Conservation (phyloP, 345 rosid species). For the Litchi chinensis region DNA sequence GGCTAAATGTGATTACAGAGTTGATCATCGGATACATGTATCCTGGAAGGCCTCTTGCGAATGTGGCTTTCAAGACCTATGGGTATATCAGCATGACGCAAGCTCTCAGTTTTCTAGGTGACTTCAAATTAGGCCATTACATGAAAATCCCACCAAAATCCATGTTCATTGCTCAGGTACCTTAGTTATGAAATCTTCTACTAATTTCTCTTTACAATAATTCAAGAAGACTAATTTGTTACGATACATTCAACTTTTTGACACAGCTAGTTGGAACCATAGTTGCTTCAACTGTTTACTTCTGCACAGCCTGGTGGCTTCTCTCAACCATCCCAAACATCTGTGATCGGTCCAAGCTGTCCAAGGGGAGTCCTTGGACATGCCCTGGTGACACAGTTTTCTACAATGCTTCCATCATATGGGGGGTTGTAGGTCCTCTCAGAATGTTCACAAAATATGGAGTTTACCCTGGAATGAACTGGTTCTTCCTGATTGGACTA, state of each 20-base stretch:
- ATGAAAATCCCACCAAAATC: slow-evolving; percentile 60
- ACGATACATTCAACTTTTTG: not conserved
- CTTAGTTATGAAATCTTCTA: not conserved
- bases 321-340: slow-evolving; percentile 40
- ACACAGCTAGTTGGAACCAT: slow-evolving; percentile 42
- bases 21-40: slow-evolving; percentile 58
- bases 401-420: slow-evolving; percentile 58
- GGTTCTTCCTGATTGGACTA: slow-evolving; percentile 50
- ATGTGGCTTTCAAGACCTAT: slow-evolving; percentile 47
- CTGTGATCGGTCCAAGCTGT: slow-evolving; percentile 32
- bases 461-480: slow-evolving; percentile 46
- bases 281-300: slow-evolving; percentile 45
- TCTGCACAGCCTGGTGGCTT: slow-evolving; percentile 51
- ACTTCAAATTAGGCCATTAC: slow-evolving; percentile 58
- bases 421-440: slow-evolving; percentile 55
- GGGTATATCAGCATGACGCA: slow-evolving; percentile 48
- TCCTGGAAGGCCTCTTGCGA: slow-evolving; percentile 56
- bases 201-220: not conserved
- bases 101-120: slow-evolving; percentile 35
- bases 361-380: slow-evolving; percentile 53
- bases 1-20: slow-evolving; percentile 53
- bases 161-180: slow-evolving; percentile 57
- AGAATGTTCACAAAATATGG: slow-evolving; percentile 50
- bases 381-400: slow-evolving; percentile 47
- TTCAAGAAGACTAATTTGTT: not conserved